A percentile compares a stretch with the other conserved stretches of the same genome.
Evolutionary conservation across 2,329 filamentous ascomycete species (phyloP).

Genomic region (Dactylonectria estremocensis): DNA sequence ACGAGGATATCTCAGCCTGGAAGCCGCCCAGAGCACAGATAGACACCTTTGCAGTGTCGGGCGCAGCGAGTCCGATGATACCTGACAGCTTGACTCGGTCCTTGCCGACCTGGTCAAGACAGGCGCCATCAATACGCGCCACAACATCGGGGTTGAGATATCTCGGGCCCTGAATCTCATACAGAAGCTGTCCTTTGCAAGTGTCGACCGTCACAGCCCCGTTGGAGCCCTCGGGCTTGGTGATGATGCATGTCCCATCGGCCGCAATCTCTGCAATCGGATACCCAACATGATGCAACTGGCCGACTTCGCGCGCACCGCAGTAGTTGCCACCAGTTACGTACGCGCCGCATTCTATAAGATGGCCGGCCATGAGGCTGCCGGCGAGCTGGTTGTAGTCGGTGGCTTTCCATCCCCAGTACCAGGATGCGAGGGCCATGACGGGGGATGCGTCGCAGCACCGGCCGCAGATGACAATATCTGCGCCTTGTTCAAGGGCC

Average conservation of each 20-base stretch:
- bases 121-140: slow-evolving; percentile 53
- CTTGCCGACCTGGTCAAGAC: slow-evolving; percentile 52
- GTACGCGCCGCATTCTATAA: slow-evolving; percentile 68
- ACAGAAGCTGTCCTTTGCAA: slow-evolving; percentile 56
- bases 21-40: slow-evolving; percentile 57
- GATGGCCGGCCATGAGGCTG: slow-evolving; percentile 62
- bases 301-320: slow-evolving; percentile 52
- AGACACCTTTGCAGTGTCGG: slow-evolving; percentile 57
- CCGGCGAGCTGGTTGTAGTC: slow-evolving; percentile 64
- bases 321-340: slow-evolving; percentile 68
- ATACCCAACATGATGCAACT: slow-evolving; percentile 53
- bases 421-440: slow-evolving; percentile 68
- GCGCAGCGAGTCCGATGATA: slow-evolving; percentile 56
- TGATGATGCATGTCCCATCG: slow-evolving; percentile 63
- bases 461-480: slow-evolving; percentile 61
- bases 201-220: slow-evolving; percentile 55
- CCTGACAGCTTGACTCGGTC: slow-evolving; percentile 52
- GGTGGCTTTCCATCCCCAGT: slow-evolving; percentile 59
- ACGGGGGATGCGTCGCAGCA: slow-evolving; percentile 63
- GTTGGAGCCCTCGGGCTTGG: slow-evolving; percentile 62
- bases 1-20: slow-evolving; percentile 53
- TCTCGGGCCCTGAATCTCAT: slow-evolving; percentile 59
- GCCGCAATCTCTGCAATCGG: slow-evolving; percentile 65
- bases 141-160: slow-evolving; percentile 61
- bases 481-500: slow-evolving; percentile 56